phyloP scores from a whole-genome alignment of 306 rosid species.

The Lablab purpureus region DNA sequence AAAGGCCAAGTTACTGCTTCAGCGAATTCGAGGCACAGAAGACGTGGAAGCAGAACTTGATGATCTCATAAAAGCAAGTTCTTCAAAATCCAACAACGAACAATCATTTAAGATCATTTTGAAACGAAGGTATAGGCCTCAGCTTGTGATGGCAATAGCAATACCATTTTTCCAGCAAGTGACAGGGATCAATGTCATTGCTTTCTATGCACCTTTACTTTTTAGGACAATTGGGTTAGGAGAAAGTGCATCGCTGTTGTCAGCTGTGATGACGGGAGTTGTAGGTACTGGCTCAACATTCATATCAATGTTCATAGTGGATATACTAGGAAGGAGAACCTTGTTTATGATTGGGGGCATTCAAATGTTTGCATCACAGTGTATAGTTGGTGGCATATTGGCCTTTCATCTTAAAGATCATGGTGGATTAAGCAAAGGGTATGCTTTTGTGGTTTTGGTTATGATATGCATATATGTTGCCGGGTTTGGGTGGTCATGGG shows the following conservation, averaged over 20 bases:
- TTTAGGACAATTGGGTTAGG: conserved; percentile 61
- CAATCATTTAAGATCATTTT: conserved; percentile 44
- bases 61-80: conserved; percentile 52
- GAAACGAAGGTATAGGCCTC: conserved; percentile 55
- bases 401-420: conserved; percentile 51
- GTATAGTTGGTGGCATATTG: conserved; percentile 50
- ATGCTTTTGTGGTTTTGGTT: conserved; percentile 49
- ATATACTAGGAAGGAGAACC: conserved; percentile 57
- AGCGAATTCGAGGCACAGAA: conserved; percentile 54
- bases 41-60: conserved; percentile 60
- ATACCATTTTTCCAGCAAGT: conserved; percentile 65
- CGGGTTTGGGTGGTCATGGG: conserved; percentile 65
- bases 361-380: conserved; percentile 54
- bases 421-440: conserved; percentile 52
- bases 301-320: conserved; percentile 61
- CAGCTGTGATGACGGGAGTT: conserved; percentile 56
- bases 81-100: conserved; percentile 33
- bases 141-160: conserved; percentile 62
- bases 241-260: conserved; percentile 57
- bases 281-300: conserved; percentile 56
- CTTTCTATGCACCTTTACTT: conserved; percentile 61
- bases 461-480: conserved; percentile 55
- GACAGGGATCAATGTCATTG: conserved; percentile 65
- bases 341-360: conserved; percentile 54
- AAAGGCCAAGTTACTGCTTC: conserved; percentile 63